Evolutionary conservation across 768 basidiomycete species (phyloP).

Genomic region (Lentinula boryana): DNA sequence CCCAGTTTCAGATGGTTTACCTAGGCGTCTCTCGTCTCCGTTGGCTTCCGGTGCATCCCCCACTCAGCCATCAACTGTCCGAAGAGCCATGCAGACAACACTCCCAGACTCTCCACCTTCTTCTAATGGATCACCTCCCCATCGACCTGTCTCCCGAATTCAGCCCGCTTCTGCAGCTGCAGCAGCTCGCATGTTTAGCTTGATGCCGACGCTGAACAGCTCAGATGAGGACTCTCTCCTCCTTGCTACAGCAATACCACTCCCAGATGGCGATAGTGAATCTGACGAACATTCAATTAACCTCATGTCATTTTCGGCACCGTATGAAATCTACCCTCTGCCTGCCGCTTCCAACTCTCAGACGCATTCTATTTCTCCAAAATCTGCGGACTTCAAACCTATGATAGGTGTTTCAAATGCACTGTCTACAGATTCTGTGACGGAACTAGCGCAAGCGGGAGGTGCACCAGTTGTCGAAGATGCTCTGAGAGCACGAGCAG

Average conservation of each 20-base stretch:
- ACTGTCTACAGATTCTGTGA: constrained; percentile 49
- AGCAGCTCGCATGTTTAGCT: constrained; percentile 34
- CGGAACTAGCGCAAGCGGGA: constrained; percentile 23
- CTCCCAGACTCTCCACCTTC: constrained; percentile 33
- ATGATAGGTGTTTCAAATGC: constrained; percentile 51
- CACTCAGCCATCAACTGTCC: constrained; percentile 26
- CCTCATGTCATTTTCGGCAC: constrained; percentile 67
- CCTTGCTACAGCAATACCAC: constrained; percentile 65
- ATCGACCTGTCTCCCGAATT: not conserved
- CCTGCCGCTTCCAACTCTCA: constrained; percentile 29
- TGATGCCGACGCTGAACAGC: constrained; percentile 33
- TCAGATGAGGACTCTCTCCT: constrained; percentile 56
- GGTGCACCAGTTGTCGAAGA: constrained; percentile 68
- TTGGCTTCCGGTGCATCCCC: constrained; percentile 26
- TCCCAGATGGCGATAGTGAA: constrained; percentile 68
- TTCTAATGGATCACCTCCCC: constrained; percentile 9
- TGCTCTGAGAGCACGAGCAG: constrained; percentile 78
- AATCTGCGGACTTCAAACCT: constrained; percentile 43
- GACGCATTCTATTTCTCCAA: constrained; percentile 47
- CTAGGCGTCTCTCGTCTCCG: constrained; percentile 46
- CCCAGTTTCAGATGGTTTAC: constrained; percentile 24
- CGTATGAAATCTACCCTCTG: constrained; percentile 46
- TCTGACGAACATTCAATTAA: constrained; percentile 62
- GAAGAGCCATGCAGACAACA: constrained; percentile 30
- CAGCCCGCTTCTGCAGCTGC: constrained; percentile 30